phyloP scores from a whole-genome alignment of 2,329 filamentous ascomycete genomes.

The Diaporthe australafricana region DNA sequence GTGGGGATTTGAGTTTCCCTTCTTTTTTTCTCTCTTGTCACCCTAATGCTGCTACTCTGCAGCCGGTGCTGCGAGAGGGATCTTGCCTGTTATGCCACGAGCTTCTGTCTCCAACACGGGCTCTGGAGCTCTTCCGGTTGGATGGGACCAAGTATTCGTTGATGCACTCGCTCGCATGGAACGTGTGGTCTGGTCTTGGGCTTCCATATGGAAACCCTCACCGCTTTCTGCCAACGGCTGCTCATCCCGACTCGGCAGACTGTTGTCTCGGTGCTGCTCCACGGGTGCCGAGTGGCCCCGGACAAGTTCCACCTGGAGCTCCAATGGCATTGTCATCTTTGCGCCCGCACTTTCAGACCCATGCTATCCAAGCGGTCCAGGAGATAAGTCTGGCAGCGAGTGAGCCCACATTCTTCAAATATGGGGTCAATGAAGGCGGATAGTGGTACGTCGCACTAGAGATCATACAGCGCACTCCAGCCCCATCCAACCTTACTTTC shows the following conservation, averaged over 20 bases:
- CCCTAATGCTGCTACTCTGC: neutral
- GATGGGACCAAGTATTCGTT: neutral
- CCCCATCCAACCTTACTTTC: neutral
- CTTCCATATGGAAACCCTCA: neutral
- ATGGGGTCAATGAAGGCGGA: too few species aligned
- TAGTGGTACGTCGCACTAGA: neutral
- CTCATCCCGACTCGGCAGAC: neutral
- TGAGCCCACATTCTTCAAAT: too few species aligned
- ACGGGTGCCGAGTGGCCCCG: neutral
- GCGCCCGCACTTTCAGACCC: too few species aligned
- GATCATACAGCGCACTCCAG: neutral
- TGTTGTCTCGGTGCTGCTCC: neutral
- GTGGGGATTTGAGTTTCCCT: neutral
- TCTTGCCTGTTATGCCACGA: conserved; percentile 21
- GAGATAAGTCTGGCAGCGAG: neutral
- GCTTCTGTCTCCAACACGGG: neutral
- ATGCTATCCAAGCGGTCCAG: neutral
- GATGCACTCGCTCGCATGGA: conserved; percentile 17
- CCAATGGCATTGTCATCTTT: neutral
- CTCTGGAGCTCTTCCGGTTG: conserved; percentile 28
- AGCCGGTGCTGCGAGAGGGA: neutral
- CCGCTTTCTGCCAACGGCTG: conserved; percentile 3
- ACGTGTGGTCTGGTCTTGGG: neutral
- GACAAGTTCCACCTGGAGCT: neutral
- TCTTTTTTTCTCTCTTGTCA: neutral